A percentile compares a stretch with the other conserved stretches of the same genome.
Evolutionary conservation across 2,329 filamentous ascomycete genomes (phyloP).

Genomic region (Chaetomiaceae sp.): DNA sequence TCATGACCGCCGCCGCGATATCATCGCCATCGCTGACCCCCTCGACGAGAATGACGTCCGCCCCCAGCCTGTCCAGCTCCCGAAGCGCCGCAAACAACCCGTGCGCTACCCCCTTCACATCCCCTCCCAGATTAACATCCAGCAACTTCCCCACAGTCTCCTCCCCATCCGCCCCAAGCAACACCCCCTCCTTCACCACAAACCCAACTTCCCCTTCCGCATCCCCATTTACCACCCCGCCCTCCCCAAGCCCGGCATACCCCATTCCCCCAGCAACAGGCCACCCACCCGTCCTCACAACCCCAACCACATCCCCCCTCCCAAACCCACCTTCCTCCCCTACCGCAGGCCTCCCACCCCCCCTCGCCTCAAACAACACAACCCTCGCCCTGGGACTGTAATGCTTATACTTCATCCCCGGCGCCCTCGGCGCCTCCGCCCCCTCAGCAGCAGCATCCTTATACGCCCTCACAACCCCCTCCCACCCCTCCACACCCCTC

Average conservation of each 20-base stretch:
- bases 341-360: no score
- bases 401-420: constrained; percentile 98
- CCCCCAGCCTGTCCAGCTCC: constrained; percentile 73
- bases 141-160: constrained; percentile 43
- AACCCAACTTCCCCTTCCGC: constrained; percentile 29
- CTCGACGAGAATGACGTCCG: constrained; percentile 85
- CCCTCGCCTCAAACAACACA: constrained; percentile 64
- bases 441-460: constrained; percentile 67
- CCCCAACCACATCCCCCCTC: constrained; percentile 37
- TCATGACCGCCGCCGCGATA: constrained; percentile 83
- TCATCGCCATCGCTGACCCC: constrained; percentile 76
- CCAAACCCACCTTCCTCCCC: constrained; percentile 12
- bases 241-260: constrained; percentile 29
- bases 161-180: constrained; percentile 33
- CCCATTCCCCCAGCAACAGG: constrained; percentile 38
- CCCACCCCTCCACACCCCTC: constrained; percentile 72
- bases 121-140: constrained; percentile 68
- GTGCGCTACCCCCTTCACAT: constrained; percentile 71
- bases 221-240: constrained; percentile 24
- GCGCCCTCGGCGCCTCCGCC: constrained; percentile 65
- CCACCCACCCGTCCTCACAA: constrained; percentile 55
- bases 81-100: constrained; percentile 83
- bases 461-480: constrained; percentile 70
- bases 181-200: constrained; percentile 38
- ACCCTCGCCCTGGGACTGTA: constrained; percentile 90